Evolutionary conservation across 2,329 filamentous ascomycete species (phyloP).

Genomic region (Monilinia vaccinii-corymbosi): DNA sequence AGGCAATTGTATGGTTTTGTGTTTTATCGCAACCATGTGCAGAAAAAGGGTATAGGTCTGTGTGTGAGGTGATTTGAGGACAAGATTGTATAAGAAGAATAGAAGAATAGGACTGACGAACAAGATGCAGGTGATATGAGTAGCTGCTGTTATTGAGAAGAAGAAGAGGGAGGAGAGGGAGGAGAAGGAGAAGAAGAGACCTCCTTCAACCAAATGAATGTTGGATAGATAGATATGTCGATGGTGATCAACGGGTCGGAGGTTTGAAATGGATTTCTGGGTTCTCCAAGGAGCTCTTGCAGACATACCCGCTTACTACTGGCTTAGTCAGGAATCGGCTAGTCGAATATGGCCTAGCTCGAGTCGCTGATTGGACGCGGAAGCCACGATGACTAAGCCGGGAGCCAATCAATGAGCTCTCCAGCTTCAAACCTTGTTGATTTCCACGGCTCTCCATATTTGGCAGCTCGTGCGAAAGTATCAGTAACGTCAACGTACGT

Average conservation of each 20-base stretch:
- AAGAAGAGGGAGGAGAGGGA: too few species aligned
- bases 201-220: neutral
- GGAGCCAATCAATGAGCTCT: neutral
- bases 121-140: constrained; percentile 23
- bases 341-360: neutral
- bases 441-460: neutral
- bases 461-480: too few species aligned
- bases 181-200: neutral
- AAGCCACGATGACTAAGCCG: neutral
- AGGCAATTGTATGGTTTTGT: neutral
- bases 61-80: constrained; percentile 12
- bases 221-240: constrained; percentile 1
- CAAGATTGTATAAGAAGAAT: constrained; percentile 10
- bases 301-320: neutral
- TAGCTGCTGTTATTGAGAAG: neutral
- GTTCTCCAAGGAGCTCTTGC: constrained; percentile 4
- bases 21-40: constrained; percentile 10
- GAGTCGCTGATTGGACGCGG: neutral
- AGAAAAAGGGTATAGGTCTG: constrained; percentile 23
- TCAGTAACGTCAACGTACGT: neutral
- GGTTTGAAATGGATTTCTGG: neutral
- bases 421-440: neutral
- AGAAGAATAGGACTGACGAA: constrained; percentile 27
- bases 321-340: too few species aligned
- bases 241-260: neutral